Evolutionary conservation across 257 asterid genomes (phyloP), one percentile per base, ranked within the genome.

Genomic region (Rhazya stricta): DNA sequence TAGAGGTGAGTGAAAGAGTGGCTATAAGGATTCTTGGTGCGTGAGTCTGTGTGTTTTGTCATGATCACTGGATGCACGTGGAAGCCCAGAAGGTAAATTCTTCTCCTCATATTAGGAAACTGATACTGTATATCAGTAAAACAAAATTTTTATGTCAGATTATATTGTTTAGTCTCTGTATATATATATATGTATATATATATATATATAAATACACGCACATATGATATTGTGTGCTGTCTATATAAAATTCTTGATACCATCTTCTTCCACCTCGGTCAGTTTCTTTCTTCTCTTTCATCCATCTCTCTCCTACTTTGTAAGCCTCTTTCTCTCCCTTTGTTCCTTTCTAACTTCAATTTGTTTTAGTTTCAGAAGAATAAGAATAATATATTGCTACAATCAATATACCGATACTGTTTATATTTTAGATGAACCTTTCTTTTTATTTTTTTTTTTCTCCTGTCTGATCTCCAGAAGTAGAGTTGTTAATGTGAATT

Each of bases 231-330:
- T 66, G 62, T 79, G 78, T 76, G 67, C 69, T 56, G 73, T 76
- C 65, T 79, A 79, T 80, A 79, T 71, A 74, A 74, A 54, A 81
- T 77, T 66, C 84, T 75, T 80, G 81, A 76, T 86, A 34, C 85
- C 87, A 77, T 85, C 84, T 80, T 83, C 83, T 81, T 84, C 86
- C 89, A 73, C 80, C 79, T 80, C 85, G 69, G 72, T 80, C 87
- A 65, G 69, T 74, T 82, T 86, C 86, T 80, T 81, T 82, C 85
- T 78, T 78, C 87, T 78, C 84, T 85, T 86, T 83, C 89, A 79
- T 84, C 84, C 79, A 37, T 81, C 86, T 71, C 78, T 75, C 81
- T 77, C 82, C 72, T 69, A 76, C 87, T 82, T 81, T 73, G 97
- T 91, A 86, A 83, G 94, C 67, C 77, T 74, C 84, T 83, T 78